Conservation (phyloP, 768 basidiomycete species). For the Tylopilus rubrobrunneus region DNA sequence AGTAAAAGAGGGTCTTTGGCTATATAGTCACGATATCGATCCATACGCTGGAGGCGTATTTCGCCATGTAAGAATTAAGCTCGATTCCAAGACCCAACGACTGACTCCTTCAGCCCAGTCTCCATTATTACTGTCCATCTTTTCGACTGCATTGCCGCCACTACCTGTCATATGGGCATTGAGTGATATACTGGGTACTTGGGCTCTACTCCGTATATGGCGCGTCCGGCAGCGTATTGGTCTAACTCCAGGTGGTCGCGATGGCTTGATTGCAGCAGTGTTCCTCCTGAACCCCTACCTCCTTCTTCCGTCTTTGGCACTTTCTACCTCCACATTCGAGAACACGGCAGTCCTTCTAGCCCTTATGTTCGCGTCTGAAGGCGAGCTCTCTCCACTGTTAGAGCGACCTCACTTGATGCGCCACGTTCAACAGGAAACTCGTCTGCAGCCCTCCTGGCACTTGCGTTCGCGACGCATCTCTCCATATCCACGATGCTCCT, state of each 20-base stretch:
- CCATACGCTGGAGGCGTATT: slow-evolving; percentile 87
- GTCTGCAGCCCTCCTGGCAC: slow-evolving; percentile 54
- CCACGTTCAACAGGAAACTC: slow-evolving; percentile 44
- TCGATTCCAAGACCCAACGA: neutral
- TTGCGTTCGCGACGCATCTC: slow-evolving; percentile 70
- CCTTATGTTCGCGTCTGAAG: slow-evolving; percentile 66
- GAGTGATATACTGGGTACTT: slow-evolving; percentile 64
- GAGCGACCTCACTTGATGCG: neutral
- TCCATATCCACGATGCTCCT: slow-evolving; percentile 70
- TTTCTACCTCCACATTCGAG: slow-evolving; percentile 81
- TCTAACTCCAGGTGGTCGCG: slow-evolving; percentile 41
- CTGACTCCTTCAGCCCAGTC: slow-evolving; percentile 47
- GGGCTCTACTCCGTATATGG: slow-evolving; percentile 67
- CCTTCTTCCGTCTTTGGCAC: slow-evolving; percentile 71
- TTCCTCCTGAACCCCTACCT: slow-evolving; percentile 91
- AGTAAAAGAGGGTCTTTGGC: slow-evolving; percentile 91
- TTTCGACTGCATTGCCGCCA: slow-evolving; percentile 63
- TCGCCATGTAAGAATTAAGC: slow-evolving; percentile 61
- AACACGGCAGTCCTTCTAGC: slow-evolving; percentile 66
- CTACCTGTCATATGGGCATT: slow-evolving; percentile 67
- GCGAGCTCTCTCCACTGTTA: slow-evolving; percentile 32
- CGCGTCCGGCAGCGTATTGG: slow-evolving; percentile 51
- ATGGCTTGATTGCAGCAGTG: slow-evolving; percentile 56
- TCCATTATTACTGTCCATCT: slow-evolving; percentile 72
- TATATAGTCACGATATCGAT: slow-evolving; percentile 71